These are phyloP conservation scores for Blastomyces silverae DNA, from an alignment of 2,329 filamentous ascomycete genomes.

Conservation along the genomic window DNA sequence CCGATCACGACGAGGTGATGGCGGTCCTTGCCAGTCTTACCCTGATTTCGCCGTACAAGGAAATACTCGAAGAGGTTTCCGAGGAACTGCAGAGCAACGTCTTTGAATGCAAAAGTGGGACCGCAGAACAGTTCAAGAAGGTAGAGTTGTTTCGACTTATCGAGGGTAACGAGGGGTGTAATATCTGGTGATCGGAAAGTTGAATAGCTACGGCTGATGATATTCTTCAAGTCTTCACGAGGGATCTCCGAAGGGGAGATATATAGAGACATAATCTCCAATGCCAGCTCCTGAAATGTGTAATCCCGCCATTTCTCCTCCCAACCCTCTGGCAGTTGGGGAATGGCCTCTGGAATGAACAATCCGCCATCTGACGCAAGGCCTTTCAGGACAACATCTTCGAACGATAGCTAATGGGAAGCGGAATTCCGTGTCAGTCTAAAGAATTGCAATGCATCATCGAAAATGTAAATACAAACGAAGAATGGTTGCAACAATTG, in stretches of 20 bases:
- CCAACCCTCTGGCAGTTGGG: conserved; percentile 57
- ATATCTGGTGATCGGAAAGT: conserved; percentile 77
- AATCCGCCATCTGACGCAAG: conserved; percentile 80
- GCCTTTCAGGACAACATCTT: conserved; percentile 83
- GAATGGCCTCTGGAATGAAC: conserved; percentile 80
- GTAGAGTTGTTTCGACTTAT: conserved; percentile 65
- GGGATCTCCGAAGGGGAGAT: conserved; percentile 67
- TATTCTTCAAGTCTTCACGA: conserved; percentile 66
- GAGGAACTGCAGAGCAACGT: conserved; percentile 85
- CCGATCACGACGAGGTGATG: conserved; percentile 82
- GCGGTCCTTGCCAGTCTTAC: conserved; percentile 48
- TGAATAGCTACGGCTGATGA: conserved; percentile 78
- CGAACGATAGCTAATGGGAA: conserved; percentile 60
- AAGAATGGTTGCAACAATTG: background rate
- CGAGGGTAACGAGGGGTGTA: conserved; percentile 71
- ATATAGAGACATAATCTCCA: conserved; percentile 60
- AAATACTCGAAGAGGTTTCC: conserved; percentile 71
- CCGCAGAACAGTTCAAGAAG: conserved; percentile 94
- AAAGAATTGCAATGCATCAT: background rate
- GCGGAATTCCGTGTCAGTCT: conserved; percentile 10
- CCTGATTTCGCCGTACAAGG: conserved; percentile 40
- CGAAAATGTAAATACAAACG: conserved; percentile 7
- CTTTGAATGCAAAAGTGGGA: conserved; percentile 92
- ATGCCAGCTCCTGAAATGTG: conserved; percentile 73
- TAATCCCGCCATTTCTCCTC: conserved; percentile 66